Evolutionary conservation across 2,329 filamentous ascomycete species (phyloP), one percentile per base, ranked within the genome.

Genomic region (Cladophialophora immunda): DNA sequence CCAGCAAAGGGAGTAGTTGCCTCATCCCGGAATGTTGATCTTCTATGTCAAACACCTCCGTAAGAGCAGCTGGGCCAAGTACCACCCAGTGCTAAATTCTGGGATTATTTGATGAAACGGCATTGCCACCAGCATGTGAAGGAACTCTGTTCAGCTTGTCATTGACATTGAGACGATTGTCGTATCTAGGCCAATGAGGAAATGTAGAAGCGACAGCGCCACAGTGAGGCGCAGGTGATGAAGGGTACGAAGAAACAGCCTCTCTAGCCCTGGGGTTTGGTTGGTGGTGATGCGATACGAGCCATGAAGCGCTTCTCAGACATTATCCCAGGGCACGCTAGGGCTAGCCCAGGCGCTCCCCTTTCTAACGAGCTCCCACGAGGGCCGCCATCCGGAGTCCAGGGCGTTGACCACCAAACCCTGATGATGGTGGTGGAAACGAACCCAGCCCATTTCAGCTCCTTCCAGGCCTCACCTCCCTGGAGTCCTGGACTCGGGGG

Each of bases 181-280:
- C 13, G 30, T 15, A 11, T 25, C 27, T 47, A 29, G 29, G 53
- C 62, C 34, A 22, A 41, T 41, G 29, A 22, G 34, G 58, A 17
- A 45, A 47, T 15, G 32, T 5, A 50, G 19, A 34, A 22, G 17
- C 4, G 25, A 41, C 15, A 50, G 30, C 64, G 64, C 64, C 64
- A 63, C 64, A 66, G 27, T 66, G 64, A 58, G 59, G 64, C 64
- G 64, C 54, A 58, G 13, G 41, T 29, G 15, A n/a, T n/a, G n/a
- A n/a, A n/a, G n/a, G n/a, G n/a, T n/a, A n/a, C n/a, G 11, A 17
- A 17, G 36, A 15, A 13, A 38, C 36, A 38, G 36, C 36, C 9
- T 38, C 15, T 4, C 11, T 32, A 17, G 8, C 9, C 15, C 11
- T n/a, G 4, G 45, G 4, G 19, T 13, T 25, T 56, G 62, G 47